Evolutionary conservation across 1,139 yeast genomes (phyloP), one percentile per base, ranked within the genome.

Genomic region (Candida gigantensis): DNA sequence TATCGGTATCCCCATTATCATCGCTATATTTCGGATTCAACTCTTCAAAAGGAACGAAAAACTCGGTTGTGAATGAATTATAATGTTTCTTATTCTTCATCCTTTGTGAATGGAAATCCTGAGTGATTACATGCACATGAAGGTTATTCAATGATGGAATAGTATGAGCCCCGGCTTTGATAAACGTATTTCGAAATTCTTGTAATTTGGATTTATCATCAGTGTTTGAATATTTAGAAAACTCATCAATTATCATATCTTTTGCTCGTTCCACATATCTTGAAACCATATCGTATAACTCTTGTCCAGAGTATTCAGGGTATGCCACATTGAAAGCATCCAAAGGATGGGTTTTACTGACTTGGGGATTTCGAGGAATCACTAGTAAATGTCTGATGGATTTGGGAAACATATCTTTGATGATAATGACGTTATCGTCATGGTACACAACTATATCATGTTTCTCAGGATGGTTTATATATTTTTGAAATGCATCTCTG

Each of bases 121-220:
- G 68, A 0, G 90, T 78, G 34, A 86, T 68, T 10, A 86, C 77
- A 60, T 86, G 95, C 18, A 86, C 64, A 51, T 86, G 95, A 25
- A 85, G 53, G 51, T 86, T 84, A 31, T 58, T 58, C 69, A 86
- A 53, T 1, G 90, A 81, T 2, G 95, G 95, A 2, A 73, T 72
- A 3, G 84, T 62, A 57, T 86, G 95, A 15, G 85, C 72, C 0
- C 95, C 94, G 3, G 70, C 72, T 41, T 63, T 63, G n/a, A 85
- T 62, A 40, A 69, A 74, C 0, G 52, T 48, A 7, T 60, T 59
- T 17, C 59, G 50, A 32, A 65, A 62, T 19, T 52, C 50, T 10
- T 40, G 34, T 13, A 40, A 29, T 10, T 49, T 45, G 9, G 44
- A 23, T 25, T 35, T 25, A 35, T 42, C 33, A 29, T 35, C 27